phyloP scores from a whole-genome alignment of 2,329 filamentous ascomycete species.

The Zopfia rhizophila region DNA sequence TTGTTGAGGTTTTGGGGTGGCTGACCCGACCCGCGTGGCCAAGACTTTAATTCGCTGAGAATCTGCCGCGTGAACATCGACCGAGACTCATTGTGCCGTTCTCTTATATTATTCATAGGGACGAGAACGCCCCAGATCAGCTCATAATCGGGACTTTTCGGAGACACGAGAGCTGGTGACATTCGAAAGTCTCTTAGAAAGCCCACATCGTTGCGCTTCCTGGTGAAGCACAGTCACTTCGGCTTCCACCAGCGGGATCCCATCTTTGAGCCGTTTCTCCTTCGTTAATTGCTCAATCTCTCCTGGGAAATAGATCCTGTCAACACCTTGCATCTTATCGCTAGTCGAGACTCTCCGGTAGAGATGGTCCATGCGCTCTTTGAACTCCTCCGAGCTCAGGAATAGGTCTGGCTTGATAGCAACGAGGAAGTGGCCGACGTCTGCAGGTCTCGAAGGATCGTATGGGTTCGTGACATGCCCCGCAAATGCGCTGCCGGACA shows the following conservation, averaged over 20 bases:
- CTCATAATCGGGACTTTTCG: slow-evolving; percentile 26
- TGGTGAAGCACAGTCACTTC: slow-evolving; percentile 62
- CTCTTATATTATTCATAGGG: too few species aligned
- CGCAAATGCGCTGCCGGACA: slow-evolving; percentile 82
- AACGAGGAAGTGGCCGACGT: slow-evolving; percentile 79
- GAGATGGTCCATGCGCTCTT: slow-evolving; percentile 69
- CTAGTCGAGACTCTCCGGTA: slow-evolving; percentile 64
- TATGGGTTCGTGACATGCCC: slow-evolving; percentile 82
- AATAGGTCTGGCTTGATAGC: slow-evolving; percentile 81
- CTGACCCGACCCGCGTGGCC: too few species aligned
- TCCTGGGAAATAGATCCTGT: slow-evolving; percentile 67
- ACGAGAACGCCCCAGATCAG: too few species aligned
- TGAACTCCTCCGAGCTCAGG: slow-evolving; percentile 75
- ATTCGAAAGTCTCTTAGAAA: slow-evolving; percentile 16
- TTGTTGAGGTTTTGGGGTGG: too few species aligned
- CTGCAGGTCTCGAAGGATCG: slow-evolving; percentile 72
- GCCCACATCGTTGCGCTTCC: slow-evolving; percentile 62
- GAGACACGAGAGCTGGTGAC: slow-evolving; percentile 20
- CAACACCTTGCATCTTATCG: slow-evolving; percentile 64
- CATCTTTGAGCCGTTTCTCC: slow-evolving; percentile 53
- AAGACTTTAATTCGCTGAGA: too few species aligned
- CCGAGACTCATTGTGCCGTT: too few species aligned
- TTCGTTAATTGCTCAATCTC: slow-evolving; percentile 65
- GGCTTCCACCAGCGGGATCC: slow-evolving; percentile 61
- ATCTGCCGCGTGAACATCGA: too few species aligned